Evolutionary conservation across 2,329 filamentous ascomycete species (phyloP), one percentile per base, ranked within the genome.

Genomic region (Fusarium sacchari): DNA sequence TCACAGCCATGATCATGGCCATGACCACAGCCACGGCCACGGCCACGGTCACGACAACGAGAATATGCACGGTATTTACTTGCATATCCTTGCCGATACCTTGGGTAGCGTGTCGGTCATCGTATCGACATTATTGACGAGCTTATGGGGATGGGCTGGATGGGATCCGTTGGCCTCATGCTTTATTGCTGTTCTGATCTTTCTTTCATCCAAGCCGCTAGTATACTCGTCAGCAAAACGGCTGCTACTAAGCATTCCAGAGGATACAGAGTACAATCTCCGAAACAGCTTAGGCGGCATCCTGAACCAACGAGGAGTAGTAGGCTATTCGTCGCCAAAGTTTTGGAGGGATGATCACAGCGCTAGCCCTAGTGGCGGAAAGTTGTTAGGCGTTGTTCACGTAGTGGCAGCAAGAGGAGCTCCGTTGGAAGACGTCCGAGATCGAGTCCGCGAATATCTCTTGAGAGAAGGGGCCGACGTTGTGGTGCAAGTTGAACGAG

Each of bases 51-150:
- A 95, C 78, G 93, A 94, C 70, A 97, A 97, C 81, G 96, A 99
- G 78, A 99, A 99, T 80, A 98, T 99, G 95, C 85, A 96, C 77
- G 96, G 96, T 18, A 98, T 99, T 74, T 99, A 97, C 82, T 86
- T 99, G 26, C 96, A 99, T 79, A 94, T 99, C 57, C 87, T 98
- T 34, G 96, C 96, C 11, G 96, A 99, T 80, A 97, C 96, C 0
- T 90, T 98, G 36, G 96, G 96, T 32, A 98, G 95, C 61, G 93
- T 95, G 3, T 96, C 96, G 2, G 96, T 99, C 53, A 97, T 99
- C 70, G 90, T 95, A 39, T 98, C 95, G 13, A 99, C 96, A 0
- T 85, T 94, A 2, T 86, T 98, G 28, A 97, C 97, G 1, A 92
- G 97, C 79, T 91, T 94, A 77, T 93, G 94, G 79, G 93, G 93